Evolutionary conservation across 257 asterid species (phyloP).

Genomic region (Phtheirospermum japonicum): DNA sequence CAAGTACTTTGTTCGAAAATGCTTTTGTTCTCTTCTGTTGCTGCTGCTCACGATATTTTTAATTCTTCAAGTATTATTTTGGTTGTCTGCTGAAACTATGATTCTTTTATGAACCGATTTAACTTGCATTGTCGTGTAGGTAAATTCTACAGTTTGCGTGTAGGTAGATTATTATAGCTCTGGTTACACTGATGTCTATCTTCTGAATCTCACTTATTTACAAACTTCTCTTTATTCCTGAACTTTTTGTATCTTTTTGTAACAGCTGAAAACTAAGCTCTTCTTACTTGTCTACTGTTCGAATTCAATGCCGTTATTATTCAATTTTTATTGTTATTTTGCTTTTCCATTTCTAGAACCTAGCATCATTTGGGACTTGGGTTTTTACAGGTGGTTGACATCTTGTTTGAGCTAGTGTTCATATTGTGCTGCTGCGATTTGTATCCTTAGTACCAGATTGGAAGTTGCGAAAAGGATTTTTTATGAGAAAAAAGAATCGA

Average conservation of each 20-base stretch:
- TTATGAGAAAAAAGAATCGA: constrained; percentile 18
- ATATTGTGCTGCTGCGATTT: constrained; percentile 19
- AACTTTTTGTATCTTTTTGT: neutral
- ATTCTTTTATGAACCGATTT: neutral
- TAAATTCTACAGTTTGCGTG: neutral
- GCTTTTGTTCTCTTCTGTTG: neutral
- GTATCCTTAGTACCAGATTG: constrained; percentile 17
- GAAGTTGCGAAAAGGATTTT: constrained; percentile 18
- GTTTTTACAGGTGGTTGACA: constrained; percentile 25
- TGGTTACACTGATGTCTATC: constrained; percentile 10
- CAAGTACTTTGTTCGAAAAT: neutral
- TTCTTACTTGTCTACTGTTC: constrained; percentile 1
- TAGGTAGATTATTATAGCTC: constrained; percentile 8
- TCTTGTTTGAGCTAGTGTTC: constrained; percentile 20
- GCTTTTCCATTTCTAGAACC: constrained; percentile 19
- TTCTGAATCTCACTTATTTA: neutral
- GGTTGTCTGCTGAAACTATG: neutral
- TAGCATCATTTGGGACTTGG: constrained; percentile 23
- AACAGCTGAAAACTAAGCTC: constrained; percentile 16
- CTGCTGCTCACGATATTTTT: neutral
- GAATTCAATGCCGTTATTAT: constrained; percentile 3
- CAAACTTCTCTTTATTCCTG: too few species aligned
- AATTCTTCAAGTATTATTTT: neutral
- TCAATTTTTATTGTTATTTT: constrained; percentile 8
- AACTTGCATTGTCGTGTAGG: constrained; percentile 18